A percentile compares a stretch with the other conserved stretches of the same genome.
Conservation (phyloP, 805 yeast species). For the Metschnikowia dekortorum region DNA sequence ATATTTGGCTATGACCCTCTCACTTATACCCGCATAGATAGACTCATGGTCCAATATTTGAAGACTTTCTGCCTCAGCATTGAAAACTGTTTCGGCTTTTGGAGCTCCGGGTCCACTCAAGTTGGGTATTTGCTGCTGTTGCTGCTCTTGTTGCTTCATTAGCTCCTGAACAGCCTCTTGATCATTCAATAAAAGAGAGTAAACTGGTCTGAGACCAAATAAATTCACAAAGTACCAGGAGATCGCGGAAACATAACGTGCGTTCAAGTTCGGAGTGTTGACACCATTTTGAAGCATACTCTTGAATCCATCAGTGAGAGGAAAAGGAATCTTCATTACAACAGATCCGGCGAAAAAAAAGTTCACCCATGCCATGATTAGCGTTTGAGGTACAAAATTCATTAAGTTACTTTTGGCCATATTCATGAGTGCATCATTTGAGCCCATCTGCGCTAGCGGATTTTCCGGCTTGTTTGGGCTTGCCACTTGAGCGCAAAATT, state of each 20-base stretch:
- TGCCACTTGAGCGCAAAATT: constrained; percentile 50
- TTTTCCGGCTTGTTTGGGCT: constrained; percentile 41
- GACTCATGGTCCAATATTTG: constrained; percentile 53
- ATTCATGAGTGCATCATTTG: constrained; percentile 67
- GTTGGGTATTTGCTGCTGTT: constrained; percentile 33
- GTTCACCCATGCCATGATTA: constrained; percentile 95
- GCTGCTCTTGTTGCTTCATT: constrained; percentile 37
- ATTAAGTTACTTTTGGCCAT: constrained; percentile 80
- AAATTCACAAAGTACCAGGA: constrained; percentile 94
- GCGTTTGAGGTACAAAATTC: constrained; percentile 84
- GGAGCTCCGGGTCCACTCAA: constrained; percentile 58
- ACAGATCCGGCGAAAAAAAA: constrained; percentile 90
- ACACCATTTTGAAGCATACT: constrained; percentile 89
- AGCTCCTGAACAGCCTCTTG: constrained; percentile 42
- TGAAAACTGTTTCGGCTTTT: constrained; percentile 58
- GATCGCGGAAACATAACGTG: constrained; percentile 86
- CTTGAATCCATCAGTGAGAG: constrained; percentile 83
- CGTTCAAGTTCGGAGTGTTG: constrained; percentile 78
- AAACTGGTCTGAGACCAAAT: constrained; percentile 77
- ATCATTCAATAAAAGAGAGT: constrained; percentile 62
- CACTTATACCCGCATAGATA: constrained; percentile 53
- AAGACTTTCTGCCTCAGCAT: constrained; percentile 68
- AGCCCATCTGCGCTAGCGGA: constrained; percentile 66
- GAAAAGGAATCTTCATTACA: constrained; percentile 78
- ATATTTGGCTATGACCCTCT: constrained; percentile 11